Base-by-base conservation (phyloP, 176 grass and related monocot species). In the Bothriochloa decipiens region DNA sequence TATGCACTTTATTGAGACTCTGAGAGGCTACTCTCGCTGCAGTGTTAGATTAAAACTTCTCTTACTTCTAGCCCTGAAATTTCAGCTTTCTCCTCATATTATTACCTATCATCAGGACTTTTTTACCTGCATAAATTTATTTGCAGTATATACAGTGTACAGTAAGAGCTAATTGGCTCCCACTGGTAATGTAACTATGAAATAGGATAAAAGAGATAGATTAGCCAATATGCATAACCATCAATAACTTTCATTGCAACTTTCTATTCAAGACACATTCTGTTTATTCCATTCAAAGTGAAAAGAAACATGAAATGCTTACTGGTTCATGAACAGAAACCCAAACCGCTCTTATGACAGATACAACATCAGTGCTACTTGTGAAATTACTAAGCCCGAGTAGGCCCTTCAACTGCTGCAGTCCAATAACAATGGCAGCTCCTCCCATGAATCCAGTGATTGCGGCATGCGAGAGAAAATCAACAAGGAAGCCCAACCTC, bases 381-480 rank as follows among this genome's bases (percentile, higher is more conserved):
- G 91, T 98, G 55, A 98, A 98, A 1, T 71, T 32, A 18, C 50
- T 32, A 46, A 98, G 87, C n/a, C 96, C 93, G 10, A 98, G 84
- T 76, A 98, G 91, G 12, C 96, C 93, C 49, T 98, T 98, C 10
- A 96, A 88, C 86, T 98, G 96, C 76, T 98, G 93, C 79, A 98
- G 89, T 5, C 81, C 86, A 79, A 96, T 98, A 47, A 91, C 95
- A 40, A 96, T 58, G 16, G 89, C 91, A 1, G 93, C 91, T 70
- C 89, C 89, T 46, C 69, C 89, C 84, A 90, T 90, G 81, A 90
- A 90, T 20, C 89, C 89, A n/a, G 79, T 72, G 28, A 85, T 85
- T 57, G 87, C 78, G 45, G 87, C 87, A 65, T 81, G 87, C 29
- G 82, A 89, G 11, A 91, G 75, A 41, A 91, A 91, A 74, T 91